Evolutionary conservation across 2,329 filamentous ascomycete genomes (phyloP).

Genomic region (Diaporthe batatas): DNA sequence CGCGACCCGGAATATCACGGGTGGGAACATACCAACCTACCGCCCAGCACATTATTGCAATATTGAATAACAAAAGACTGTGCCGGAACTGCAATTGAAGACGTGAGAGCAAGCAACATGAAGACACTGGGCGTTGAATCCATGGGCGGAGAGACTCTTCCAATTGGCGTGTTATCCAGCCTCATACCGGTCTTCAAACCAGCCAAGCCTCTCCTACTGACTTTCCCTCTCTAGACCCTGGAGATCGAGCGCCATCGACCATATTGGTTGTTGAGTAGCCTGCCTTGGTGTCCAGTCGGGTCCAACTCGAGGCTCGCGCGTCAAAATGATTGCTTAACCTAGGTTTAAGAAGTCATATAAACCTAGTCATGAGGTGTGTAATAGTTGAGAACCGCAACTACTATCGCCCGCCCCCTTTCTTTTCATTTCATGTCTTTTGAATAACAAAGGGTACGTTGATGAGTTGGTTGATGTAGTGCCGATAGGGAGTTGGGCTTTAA

Average conservation of each 20-base stretch:
- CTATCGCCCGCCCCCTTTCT: no score
- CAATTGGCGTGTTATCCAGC: no score
- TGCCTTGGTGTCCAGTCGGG: not conserved
- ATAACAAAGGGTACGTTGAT: no score
- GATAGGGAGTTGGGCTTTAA: no score
- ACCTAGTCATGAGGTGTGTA: not conserved
- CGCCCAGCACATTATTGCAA: constrained; percentile 11
- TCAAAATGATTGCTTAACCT: no score
- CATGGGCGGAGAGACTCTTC: not conserved
- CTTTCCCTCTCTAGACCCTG: not conserved
- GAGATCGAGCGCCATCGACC: not conserved
- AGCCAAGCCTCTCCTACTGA: not conserved
- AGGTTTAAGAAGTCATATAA: not conserved
- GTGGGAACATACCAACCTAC: not conserved
- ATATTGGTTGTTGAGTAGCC: not conserved
- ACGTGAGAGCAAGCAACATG: no score
- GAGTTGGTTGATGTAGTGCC: no score
- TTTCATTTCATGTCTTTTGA: no score
- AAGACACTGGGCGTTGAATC: not conserved
- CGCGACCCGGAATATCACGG: not conserved
- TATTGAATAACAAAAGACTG: not conserved
- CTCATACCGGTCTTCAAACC: no score
- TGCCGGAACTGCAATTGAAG: not conserved
- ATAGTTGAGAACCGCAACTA: not conserved
- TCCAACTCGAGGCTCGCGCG: not conserved